phyloP scores from a whole-genome alignment of 2,329 filamentous ascomycete genomes.

The Exserohilum turcica region DNA sequence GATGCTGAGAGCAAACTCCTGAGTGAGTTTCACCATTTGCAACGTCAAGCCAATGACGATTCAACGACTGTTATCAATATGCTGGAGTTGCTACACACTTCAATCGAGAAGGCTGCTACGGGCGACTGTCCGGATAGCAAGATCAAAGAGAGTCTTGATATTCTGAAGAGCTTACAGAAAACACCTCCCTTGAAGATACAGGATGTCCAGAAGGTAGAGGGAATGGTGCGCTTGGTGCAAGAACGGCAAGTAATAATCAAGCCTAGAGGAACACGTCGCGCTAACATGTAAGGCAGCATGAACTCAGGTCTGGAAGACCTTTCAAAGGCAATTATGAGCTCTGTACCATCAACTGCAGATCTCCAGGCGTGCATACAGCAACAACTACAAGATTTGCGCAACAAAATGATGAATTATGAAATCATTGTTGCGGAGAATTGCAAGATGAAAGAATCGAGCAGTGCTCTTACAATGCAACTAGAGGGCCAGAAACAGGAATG shows the following conservation, averaged over 20 bases:
- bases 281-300: constrained; percentile 23
- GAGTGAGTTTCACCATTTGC: constrained; percentile 20
- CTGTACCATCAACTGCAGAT: constrained; percentile 3
- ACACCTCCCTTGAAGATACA: constrained; percentile 25
- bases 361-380: constrained; percentile 18
- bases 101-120: constrained; percentile 7
- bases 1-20: constrained; percentile 30
- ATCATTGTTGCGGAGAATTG: constrained; percentile 22
- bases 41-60: constrained; percentile 19
- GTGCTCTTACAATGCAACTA: constrained; percentile 21
- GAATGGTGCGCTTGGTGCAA: constrained; percentile 28
- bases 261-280: background rate
- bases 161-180: constrained; percentile 22
- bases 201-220: constrained; percentile 30
- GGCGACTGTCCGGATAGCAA: constrained; percentile 1
- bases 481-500: constrained; percentile 21
- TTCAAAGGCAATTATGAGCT: background rate
- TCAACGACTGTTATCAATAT: constrained; percentile 20
- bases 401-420: constrained; percentile 27
- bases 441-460: constrained; percentile 19
- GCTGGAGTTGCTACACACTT: constrained; percentile 17
- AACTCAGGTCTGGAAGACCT: constrained; percentile 24
- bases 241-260: constrained; percentile 21
- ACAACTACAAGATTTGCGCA: constrained; percentile 22
- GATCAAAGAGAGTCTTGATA: constrained; percentile 25